Evolutionary conservation across 805 yeast genomes (phyloP), one percentile per base, ranked within the genome.

Genomic region (Candida qinlingensis): DNA sequence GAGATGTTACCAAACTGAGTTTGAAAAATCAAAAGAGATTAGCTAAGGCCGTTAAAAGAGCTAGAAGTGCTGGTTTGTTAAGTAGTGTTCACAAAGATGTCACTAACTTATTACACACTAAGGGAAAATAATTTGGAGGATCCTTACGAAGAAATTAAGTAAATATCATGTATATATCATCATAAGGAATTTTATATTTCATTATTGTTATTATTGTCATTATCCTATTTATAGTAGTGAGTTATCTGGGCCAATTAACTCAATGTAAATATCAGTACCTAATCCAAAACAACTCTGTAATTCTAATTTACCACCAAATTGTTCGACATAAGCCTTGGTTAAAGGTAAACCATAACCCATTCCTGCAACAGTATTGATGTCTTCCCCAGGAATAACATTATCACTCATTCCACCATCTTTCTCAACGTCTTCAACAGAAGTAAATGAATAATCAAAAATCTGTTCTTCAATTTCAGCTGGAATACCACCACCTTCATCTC

Each of bases 321-420:
- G 74, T 59, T 81, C 86, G 31, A 85, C 80, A 58, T 86, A 86
- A 0, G 88, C 85, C 56, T 80, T 71, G 51, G 91, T 86, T 53
- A 92, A 70, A 6, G 98, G 98, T 47, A 92, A 67, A 0, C 99
- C 99, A 62, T 89, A 92, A 0, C 98, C 98, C 87, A 94, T 86
- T 0, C 99, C 99, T 0, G 97, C 96, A 35, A 92, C 77, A 26
- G 75, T 74, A 41, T 74, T 72, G 1, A 87, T 85, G 2, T 84
- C 84, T 27, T 76, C 74, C 2, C 90, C 91, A 0, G 90, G 91
- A 34, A 85, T 82, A 30, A 78, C 78, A 57, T 85, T 85, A 50
- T 64, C 73, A 56, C 55, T 72, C 73, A 58, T 68, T 0, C 67
- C 68, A 57, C 77, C 76, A 57, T 76, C 77, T 37, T 79, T 72